phyloP scores from a whole-genome alignment of 306 rosid genomes.

The Castanospermum australe region DNA sequence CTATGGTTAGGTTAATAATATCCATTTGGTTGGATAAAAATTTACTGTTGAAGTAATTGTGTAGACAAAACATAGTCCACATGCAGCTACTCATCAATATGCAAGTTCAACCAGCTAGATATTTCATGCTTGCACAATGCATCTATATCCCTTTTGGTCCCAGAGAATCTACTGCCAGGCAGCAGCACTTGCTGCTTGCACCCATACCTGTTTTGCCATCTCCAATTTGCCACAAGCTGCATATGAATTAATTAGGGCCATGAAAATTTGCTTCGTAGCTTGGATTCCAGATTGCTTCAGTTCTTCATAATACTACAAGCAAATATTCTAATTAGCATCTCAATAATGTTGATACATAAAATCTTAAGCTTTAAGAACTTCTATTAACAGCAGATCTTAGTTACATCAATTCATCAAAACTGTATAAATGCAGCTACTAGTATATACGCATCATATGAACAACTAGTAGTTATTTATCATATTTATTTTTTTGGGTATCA shows the following conservation, averaged over 20 bases:
- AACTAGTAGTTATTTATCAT: not conserved
- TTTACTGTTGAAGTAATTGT: not conserved
- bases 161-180: not conserved
- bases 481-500: slow-evolving; percentile 4
- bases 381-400: not conserved
- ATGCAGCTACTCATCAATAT: not conserved
- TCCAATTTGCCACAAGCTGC: slow-evolving; percentile 73
- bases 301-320: slow-evolving; percentile 69
- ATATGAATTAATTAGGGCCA: slow-evolving; percentile 78
- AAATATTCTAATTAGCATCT: slow-evolving; percentile 38
- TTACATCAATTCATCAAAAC: not conserved
- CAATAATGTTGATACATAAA: slow-evolving; percentile 4
- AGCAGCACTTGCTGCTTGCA: slow-evolving; percentile 5
- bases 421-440: slow-evolving; percentile 1
- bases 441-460: not conserved
- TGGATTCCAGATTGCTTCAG: slow-evolving; percentile 38
- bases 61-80: slow-evolving; percentile 7
- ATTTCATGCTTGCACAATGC: slow-evolving; percentile 6
- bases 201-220: slow-evolving; percentile 84
- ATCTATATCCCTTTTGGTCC: not conserved
- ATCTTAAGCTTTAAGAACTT: slow-evolving; percentile 10
- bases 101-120: slow-evolving; percentile 5
- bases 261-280: slow-evolving; percentile 51
- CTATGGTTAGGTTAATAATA: not conserved
- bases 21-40: not conserved